Percentiles rank a stretch among this genome's conserved stretches.
Evolutionary conservation across 345 rosid genomes (phyloP).

Genomic region (Rhodamnia rubescens): DNA sequence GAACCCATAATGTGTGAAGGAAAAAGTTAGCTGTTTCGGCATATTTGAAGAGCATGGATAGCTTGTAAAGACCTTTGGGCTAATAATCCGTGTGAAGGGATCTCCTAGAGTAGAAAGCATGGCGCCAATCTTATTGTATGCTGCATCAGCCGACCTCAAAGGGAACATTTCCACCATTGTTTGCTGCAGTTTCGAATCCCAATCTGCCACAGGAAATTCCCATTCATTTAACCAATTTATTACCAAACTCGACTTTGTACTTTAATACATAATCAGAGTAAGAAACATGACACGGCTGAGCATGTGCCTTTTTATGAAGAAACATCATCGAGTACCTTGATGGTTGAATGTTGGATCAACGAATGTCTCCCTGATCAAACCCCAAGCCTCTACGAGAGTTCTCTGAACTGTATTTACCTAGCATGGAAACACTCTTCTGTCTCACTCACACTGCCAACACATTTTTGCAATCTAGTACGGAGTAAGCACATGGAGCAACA

Average conservation of each 20-base stretch:
- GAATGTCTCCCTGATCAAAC: slow-evolving; percentile 81
- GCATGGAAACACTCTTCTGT: slow-evolving; percentile 2
- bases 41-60: not conserved
- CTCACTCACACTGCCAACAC: not conserved
- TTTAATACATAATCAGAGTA: too few relatives aligned
- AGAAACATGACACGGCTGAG: not conserved
- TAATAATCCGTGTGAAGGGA: slow-evolving; percentile 81
- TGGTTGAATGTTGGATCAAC: slow-evolving; percentile 81
- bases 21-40: not conserved
- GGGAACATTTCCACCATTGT: slow-evolving; percentile 92
- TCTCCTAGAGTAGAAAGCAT: slow-evolving; percentile 95
- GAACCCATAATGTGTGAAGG: not conserved
- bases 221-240: not conserved
- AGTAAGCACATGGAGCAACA: not conserved
- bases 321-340: slow-evolving; percentile 40
- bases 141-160: slow-evolving; percentile 68
- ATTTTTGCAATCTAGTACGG: fast-evolving
- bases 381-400: slow-evolving; percentile 95
- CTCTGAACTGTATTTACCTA: slow-evolving; percentile 82
- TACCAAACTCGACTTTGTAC: not conserved
- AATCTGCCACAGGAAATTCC: slow-evolving; percentile 33
- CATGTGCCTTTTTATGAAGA: not conserved
- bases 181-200: slow-evolving; percentile 84
- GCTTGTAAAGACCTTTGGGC: slow-evolving; percentile 53
- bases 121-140: slow-evolving; percentile 54